Conservation (phyloP, 148 eudicot species). For the Nepenthes gracilis region DNA sequence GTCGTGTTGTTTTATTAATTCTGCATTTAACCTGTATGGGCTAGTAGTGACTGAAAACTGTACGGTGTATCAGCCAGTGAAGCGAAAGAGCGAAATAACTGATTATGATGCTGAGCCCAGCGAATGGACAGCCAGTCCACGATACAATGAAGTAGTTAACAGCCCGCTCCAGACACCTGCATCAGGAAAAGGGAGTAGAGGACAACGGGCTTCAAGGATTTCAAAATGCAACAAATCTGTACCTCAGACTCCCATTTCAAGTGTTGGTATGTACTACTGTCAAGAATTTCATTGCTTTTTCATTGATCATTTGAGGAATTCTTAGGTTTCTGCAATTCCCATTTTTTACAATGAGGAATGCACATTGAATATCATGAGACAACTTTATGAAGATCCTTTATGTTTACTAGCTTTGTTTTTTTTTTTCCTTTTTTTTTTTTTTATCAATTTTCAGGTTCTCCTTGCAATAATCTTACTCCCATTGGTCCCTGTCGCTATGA, state of each 20-base stretch:
- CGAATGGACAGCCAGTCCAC: slow-evolving; percentile 30
- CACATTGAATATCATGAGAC: not conserved
- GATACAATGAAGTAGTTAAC: slow-evolving; percentile 32
- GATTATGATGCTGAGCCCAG: slow-evolving; percentile 39
- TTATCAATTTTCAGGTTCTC: slow-evolving; percentile 62
- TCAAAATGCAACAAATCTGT: slow-evolving; percentile 39
- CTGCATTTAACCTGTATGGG: no score
- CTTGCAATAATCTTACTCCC: slow-evolving; percentile 69
- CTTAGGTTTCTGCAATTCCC: not conserved
- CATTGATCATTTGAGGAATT: not conserved
- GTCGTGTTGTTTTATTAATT: no score
- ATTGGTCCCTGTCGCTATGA: slow-evolving; percentile 89
- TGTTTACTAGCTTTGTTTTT: no score
- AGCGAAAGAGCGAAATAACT: slow-evolving; percentile 52
- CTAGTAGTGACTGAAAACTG: no score
- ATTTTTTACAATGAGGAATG: not conserved
- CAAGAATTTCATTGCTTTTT: not conserved
- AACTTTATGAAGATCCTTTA: not conserved
- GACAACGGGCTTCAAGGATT: slow-evolving; percentile 40
- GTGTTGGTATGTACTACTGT: slow-evolving; percentile 41
- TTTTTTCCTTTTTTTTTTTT: no score
- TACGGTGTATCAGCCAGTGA: slow-evolving; percentile 32
- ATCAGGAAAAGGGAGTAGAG: slow-evolving; percentile 56
- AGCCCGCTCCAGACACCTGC: slow-evolving; percentile 64
- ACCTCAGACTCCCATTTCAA: slow-evolving; percentile 50